Conservation (phyloP, 2,329 filamentous ascomycete genomes). For the Arachnopeziza araneosa region DNA sequence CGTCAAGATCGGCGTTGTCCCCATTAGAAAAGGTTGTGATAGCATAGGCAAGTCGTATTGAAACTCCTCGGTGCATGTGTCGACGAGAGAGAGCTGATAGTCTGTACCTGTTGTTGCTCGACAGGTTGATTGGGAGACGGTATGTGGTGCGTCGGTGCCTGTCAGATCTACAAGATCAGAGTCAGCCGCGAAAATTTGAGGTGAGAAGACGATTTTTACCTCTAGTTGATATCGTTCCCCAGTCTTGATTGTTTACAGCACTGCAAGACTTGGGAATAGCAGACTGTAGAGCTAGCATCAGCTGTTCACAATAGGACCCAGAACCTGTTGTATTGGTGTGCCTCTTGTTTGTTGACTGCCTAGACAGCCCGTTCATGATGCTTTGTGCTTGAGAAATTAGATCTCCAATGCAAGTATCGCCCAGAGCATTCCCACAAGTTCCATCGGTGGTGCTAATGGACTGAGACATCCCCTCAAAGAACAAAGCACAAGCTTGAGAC, state of each 20-base stretch:
- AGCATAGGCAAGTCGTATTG: not conserved
- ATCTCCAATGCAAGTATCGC: not conserved
- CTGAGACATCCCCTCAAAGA: not conserved
- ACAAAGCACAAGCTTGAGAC: not conserved
- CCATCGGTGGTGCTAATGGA: not conserved
- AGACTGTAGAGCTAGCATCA: not conserved
- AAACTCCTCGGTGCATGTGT: not conserved
- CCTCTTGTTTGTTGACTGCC: not conserved
- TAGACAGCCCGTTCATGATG: not conserved
- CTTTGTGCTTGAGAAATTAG: not conserved
- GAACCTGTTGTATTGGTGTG: not conserved
- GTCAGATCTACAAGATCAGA: not conserved
- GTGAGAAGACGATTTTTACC: not conserved
- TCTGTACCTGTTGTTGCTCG: not conserved
- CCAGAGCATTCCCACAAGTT: not conserved
- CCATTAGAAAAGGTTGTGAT: not conserved
- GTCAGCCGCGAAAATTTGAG: not conserved
- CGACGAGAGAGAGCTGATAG: not conserved
- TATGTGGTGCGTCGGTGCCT: not conserved
- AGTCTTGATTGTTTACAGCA: not conserved
- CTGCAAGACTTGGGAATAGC: not conserved
- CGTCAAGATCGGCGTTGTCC: not conserved
- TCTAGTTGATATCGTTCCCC: not conserved
- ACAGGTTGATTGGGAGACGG: not conserved
- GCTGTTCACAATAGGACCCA: not conserved